Evolutionary conservation across 257 asterid genomes (phyloP), one percentile per base, ranked within the genome.

Genomic region (Capsicum baccatum): DNA sequence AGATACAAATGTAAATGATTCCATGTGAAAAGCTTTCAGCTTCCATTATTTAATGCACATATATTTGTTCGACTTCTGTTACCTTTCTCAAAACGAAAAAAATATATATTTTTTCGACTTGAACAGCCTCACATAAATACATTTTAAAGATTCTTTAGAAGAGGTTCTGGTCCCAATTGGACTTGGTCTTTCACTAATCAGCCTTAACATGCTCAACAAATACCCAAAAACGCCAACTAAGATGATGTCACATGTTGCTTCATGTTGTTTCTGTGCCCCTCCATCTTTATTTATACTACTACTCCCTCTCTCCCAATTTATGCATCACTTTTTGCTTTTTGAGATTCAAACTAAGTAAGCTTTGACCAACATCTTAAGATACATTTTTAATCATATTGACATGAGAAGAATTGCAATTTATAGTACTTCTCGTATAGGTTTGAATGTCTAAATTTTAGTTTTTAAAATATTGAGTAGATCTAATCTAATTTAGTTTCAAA

Each of bases 31-130:
- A 3, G 21, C 42, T 21, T 50, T 42, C 7, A 50, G 6, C 44
- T 26, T 76, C 81, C 81, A 50, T 13, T 12, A 73, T 12, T 47
- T 19, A 5, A 19, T 48, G 59, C 80, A 6, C 42, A 70, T 70
- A 73, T 48, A 73, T 19, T 13, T 73, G 58, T 73, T 73, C 48
- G 80, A 48, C 80, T 73, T 73, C 0, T 26, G 33, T 26, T 26
- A 26, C 33, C 33, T 26, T 26, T 26, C 33, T 26, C 33, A 26
- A 26, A 26, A 21, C 26, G 0, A 21, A 21, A 21, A 21, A 21
- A 21, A 21, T 21, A 70, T 70, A 73, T 48, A 73, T 19, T 13
- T 73, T 39, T 73, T 73, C 48, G 80, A 48, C 80, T 73, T 73
- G 80, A 48, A 52, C 42, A 71, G 58, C 42, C 60, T 48, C 60